Evolutionary conservation across 2,329 filamentous ascomycete species (phyloP).

Genomic region (Pleurostoma richardsiae): DNA sequence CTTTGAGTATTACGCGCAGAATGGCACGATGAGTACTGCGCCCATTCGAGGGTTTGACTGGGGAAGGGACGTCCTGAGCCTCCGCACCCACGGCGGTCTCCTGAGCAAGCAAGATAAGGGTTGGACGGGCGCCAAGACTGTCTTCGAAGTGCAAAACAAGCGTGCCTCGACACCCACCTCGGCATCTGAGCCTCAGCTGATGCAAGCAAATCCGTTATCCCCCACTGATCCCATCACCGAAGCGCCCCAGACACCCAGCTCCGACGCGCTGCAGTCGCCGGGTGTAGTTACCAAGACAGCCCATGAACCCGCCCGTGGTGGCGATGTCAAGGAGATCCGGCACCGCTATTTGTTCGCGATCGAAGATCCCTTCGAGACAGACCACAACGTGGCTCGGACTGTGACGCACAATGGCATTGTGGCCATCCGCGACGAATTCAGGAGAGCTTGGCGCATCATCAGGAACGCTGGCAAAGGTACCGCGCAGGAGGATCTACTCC

Average conservation of each 20-base stretch:
- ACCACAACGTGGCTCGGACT: slow-evolving; percentile 84
- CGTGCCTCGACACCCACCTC: slow-evolving; percentile 15
- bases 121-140: slow-evolving; percentile 79
- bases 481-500: slow-evolving; percentile 43
- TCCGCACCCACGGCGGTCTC: slow-evolving; percentile 67
- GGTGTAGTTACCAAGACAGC: slow-evolving; percentile 6
- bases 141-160: slow-evolving; percentile 44
- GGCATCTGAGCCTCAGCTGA: slow-evolving; percentile 8
- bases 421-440: slow-evolving; percentile 78
- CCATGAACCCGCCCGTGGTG: slow-evolving; percentile 17
- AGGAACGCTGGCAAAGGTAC: slow-evolving; percentile 38
- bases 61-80: slow-evolving; percentile 72
- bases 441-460: slow-evolving; percentile 72
- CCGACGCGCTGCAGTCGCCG: neutral
- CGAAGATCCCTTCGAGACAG: slow-evolving; percentile 84
- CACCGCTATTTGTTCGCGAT: slow-evolving; percentile 84
- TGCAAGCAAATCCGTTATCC: slow-evolving; percentile 7
- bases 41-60: slow-evolving; percentile 65
- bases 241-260: neutral
- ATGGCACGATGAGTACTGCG: slow-evolving; percentile 45
- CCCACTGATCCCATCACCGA: neutral
- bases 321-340: slow-evolving; percentile 62
- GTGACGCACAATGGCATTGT: slow-evolving; percentile 80
- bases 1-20: slow-evolving; percentile 79
- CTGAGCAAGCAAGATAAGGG: slow-evolving; percentile 72